phyloP scores from a whole-genome alignment of 257 asterid genomes.

The Plantago elongata region DNA sequence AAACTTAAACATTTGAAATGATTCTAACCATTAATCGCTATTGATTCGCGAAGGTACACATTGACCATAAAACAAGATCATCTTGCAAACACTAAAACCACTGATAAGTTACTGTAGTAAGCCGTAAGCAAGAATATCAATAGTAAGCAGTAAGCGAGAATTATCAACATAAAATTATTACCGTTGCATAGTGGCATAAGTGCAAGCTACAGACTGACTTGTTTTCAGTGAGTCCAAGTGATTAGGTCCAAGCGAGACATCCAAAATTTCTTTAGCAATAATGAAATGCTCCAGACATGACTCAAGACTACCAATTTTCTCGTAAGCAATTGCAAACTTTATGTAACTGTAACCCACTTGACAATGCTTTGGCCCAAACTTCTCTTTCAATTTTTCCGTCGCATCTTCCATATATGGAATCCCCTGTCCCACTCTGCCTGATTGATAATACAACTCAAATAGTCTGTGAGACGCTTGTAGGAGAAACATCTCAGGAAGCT shows the following conservation, averaged over 20 bases:
- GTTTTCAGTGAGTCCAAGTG: not conserved
- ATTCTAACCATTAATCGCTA: no score
- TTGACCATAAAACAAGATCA: not conserved
- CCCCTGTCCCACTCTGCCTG: not conserved
- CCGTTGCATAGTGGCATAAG: not conserved
- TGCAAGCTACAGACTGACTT: not conserved
- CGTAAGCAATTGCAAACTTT: not conserved
- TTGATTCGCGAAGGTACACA: not conserved
- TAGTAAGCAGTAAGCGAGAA: not conserved
- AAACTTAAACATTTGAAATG: no score
- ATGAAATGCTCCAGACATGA: not conserved
- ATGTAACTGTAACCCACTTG: not conserved
- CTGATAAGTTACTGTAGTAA: not conserved
- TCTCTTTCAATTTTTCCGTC: not conserved
- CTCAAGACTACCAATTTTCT: not conserved
- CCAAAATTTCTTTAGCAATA: not conserved
- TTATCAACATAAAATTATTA: not conserved
- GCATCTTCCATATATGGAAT: not conserved
- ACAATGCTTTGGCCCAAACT: not conserved
- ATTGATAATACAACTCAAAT: not conserved
- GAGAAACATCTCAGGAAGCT: not conserved
- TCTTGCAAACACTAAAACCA: not conserved
- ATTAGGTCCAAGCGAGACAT: not conserved
- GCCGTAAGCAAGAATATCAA: not conserved
- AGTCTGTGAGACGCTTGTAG: no score